Percentiles rank a stretch among this genome's conserved stretches.
Evolutionary conservation across 768 basidiomycete species (phyloP).

Genomic region (Mycena rebaudengoi): DNA sequence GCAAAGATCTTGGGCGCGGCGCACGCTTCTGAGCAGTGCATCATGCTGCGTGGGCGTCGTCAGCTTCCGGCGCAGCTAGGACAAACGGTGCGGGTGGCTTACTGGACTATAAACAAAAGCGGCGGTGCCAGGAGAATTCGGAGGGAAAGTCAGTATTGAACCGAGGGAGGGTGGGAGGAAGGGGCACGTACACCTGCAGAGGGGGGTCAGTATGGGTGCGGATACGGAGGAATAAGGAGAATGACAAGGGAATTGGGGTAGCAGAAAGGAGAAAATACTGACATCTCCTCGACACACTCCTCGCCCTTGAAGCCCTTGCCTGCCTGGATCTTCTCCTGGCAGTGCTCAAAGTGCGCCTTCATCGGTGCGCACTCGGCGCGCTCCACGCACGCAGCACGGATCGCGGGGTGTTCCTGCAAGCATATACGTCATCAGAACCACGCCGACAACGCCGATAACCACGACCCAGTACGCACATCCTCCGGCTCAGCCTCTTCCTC

Average conservation of each 20-base stretch:
- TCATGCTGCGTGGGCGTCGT: conserved; percentile 61
- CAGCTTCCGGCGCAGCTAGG: conserved; percentile 16
- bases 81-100: conserved; percentile 44
- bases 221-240: too few species aligned
- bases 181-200: conserved; percentile 42
- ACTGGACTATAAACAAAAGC: conserved; percentile 67
- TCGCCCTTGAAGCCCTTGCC: conserved; percentile 90
- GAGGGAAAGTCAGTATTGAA: conserved; percentile 21
- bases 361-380: conserved; percentile 70
- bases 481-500: conserved; percentile 3
- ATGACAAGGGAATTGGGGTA: too few species aligned
- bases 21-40: conserved; percentile 76
- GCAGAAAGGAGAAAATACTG: conserved; percentile 45
- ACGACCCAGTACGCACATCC: conserved; percentile 11
- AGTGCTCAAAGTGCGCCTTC: conserved; percentile 88
- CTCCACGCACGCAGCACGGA: conserved; percentile 81
- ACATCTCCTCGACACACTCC: conserved; percentile 94
- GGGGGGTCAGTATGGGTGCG: conserved; percentile 13
- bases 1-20: conserved; percentile 85
- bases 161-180: conserved; percentile 1
- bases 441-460: too few species aligned
- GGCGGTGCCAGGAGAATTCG: not conserved
- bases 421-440: too few species aligned
- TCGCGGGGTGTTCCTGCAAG: conserved; percentile 73
- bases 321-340: conserved; percentile 84